These are phyloP conservation scores for Gynostemma pentaphyllum DNA, from an alignment of 306 rosid species.

Conservation along the genomic window DNA sequence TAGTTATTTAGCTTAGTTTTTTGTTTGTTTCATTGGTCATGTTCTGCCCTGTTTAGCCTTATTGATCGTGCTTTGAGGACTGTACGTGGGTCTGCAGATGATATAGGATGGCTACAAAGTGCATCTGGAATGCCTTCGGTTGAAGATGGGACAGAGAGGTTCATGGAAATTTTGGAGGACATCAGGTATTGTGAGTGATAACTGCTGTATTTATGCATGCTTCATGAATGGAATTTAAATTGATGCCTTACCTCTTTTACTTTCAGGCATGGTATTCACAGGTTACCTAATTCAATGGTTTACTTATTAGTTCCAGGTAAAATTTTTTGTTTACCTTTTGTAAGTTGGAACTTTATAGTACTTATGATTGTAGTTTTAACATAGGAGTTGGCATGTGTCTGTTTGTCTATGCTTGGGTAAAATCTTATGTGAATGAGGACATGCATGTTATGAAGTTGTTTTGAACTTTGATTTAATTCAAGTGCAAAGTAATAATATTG, in stretches of 20 bases:
- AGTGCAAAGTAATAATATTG: not conserved
- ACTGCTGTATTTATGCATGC: slow-evolving; percentile 1
- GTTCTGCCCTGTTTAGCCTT: slow-evolving; percentile 36
- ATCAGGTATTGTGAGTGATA: slow-evolving; percentile 39
- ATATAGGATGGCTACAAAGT: slow-evolving; percentile 92
- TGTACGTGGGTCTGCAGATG: slow-evolving; percentile 88
- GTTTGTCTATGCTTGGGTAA: not conserved
- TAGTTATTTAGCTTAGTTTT: not conserved
- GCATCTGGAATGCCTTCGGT: slow-evolving; percentile 72
- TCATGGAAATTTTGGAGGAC: slow-evolving; percentile 56
- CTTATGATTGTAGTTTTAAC: not conserved
- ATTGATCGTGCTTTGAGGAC: slow-evolving; percentile 76
- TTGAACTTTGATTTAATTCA: not conserved
- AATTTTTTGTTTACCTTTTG: slow-evolving; percentile 3
- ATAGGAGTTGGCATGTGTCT: not conserved
- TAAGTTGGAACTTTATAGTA: not conserved
- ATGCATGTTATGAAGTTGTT: not conserved
- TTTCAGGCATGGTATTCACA: slow-evolving; percentile 91
- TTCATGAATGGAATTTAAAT: slow-evolving; percentile 11
- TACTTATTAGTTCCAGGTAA: slow-evolving; percentile 93
- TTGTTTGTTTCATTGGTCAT: slow-evolving; percentile 1
- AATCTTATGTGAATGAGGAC: not conserved
- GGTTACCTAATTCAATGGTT: slow-evolving; percentile 76
- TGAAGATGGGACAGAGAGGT: slow-evolving; percentile 82
- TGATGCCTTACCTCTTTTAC: slow-evolving; percentile 11